phyloP scores from a whole-genome alignment of 2,329 filamentous ascomycete species.

The Stylonectria norvegica region DNA sequence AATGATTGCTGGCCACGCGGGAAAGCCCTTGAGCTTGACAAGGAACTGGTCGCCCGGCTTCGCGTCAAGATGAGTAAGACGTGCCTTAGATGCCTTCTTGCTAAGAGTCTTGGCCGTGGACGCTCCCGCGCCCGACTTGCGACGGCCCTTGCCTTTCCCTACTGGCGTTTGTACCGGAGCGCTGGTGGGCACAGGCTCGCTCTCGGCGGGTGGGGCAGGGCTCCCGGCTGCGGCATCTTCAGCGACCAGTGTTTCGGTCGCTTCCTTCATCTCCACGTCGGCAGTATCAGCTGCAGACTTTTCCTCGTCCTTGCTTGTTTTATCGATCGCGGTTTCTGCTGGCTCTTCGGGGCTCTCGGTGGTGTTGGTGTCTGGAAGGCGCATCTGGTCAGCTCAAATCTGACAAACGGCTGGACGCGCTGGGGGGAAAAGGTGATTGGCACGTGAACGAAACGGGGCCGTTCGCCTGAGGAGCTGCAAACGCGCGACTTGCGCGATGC shows the following conservation, averaged over 20 bases:
- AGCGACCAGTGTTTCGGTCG: slow-evolving; percentile 28
- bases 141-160: slow-evolving; percentile 51
- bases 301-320: slow-evolving; percentile 24
- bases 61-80: slow-evolving; percentile 70
- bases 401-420: slow-evolving; percentile 21
- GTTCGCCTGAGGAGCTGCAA: too few relatives aligned
- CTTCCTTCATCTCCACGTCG: slow-evolving; percentile 55
- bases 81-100: slow-evolving; percentile 77
- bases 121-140: slow-evolving; percentile 70
- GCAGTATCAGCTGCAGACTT: slow-evolving; percentile 25
- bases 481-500: background rate
- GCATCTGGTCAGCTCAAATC: slow-evolving; percentile 27
- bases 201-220: slow-evolving; percentile 23
- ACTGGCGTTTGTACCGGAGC: slow-evolving; percentile 28
- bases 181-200: slow-evolving; percentile 24
- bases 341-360: slow-evolving; percentile 29
- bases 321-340: slow-evolving; percentile 29
- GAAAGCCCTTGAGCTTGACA: slow-evolving; percentile 90
- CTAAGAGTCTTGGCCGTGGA: slow-evolving; percentile 76
- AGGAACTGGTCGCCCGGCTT: slow-evolving; percentile 90
- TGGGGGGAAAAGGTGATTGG: slow-evolving; percentile 2
- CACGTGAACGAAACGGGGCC: slow-evolving; percentile 14
- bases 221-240: slow-evolving; percentile 29
- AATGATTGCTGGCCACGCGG: slow-evolving; percentile 90
- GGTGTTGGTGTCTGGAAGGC: slow-evolving; percentile 26